Evolutionary conservation across 768 basidiomycete species (phyloP).

Genomic region (Tulasnella sp.): DNA sequence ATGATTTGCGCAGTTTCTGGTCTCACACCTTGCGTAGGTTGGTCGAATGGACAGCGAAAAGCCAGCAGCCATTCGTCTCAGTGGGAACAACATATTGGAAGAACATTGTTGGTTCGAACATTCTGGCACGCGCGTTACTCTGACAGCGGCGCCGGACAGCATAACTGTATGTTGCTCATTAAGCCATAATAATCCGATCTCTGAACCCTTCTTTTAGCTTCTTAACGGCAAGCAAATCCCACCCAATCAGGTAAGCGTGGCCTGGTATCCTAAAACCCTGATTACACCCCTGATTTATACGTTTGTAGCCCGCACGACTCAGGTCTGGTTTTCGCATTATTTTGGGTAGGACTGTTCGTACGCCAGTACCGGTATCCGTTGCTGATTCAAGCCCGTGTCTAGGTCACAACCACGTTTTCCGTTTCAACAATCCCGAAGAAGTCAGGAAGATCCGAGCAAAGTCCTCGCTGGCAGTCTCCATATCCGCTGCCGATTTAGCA

Average conservation of each 20-base stretch:
- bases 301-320: constrained; percentile 70
- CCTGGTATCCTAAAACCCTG: neutral
- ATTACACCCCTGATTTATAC: constrained; percentile 23
- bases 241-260: constrained; percentile 65
- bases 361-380: neutral
- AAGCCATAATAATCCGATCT: neutral
- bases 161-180: constrained; percentile 64
- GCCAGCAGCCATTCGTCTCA: constrained; percentile 85
- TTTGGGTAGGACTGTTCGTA: constrained; percentile 60
- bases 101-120: constrained; percentile 95
- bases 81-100: constrained; percentile 87
- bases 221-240: constrained; percentile 89
- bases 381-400: constrained; percentile 28
- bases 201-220: constrained; percentile 56
- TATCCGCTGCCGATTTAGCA: constrained; percentile 66
- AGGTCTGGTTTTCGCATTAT: constrained; percentile 96
- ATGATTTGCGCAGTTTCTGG: constrained; percentile 19
- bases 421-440: constrained; percentile 95
- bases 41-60: constrained; percentile 85
- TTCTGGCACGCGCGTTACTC: constrained; percentile 76
- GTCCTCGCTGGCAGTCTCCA: constrained; percentile 67
- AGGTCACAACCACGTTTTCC: constrained; percentile 97
- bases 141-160: constrained; percentile 78
- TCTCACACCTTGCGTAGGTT: constrained; percentile 53
- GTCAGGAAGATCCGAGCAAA: constrained; percentile 84